phyloP scores from a whole-genome alignment of 2,329 filamentous ascomycete species.

The Apiospora sp. region DNA sequence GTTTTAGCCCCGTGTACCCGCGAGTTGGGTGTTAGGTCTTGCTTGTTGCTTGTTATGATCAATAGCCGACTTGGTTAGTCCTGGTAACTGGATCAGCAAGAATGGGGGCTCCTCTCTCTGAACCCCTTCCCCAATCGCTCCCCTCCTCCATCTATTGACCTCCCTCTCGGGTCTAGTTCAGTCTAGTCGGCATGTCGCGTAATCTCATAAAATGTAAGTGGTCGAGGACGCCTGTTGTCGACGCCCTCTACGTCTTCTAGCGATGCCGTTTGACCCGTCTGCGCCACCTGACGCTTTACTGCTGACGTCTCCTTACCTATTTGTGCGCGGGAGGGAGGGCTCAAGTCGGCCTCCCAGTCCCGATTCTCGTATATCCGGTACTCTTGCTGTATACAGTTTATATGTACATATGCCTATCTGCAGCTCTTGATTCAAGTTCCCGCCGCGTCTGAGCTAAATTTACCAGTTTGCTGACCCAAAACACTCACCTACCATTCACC shows the following conservation, averaged over 20 bases:
- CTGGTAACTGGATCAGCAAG: neutral
- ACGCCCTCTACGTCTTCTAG: neutral
- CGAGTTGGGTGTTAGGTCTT: neutral
- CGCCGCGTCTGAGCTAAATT: constrained; percentile 12
- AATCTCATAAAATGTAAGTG: neutral
- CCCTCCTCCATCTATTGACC: neutral
- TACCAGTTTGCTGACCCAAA: neutral
- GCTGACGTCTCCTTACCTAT: constrained; percentile 1
- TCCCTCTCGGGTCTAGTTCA: neutral
- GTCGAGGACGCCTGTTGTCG: neutral
- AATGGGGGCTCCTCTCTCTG: neutral
- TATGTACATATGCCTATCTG: neutral
- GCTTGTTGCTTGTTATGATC: neutral
- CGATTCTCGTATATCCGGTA: neutral
- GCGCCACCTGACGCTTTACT: neutral
- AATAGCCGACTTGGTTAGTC: neutral
- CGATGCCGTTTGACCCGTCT: constrained; percentile 6
- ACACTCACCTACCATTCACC: neutral
- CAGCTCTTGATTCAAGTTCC: constrained; percentile 22
- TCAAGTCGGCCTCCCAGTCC: neutral
- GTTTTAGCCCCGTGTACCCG: neutral
- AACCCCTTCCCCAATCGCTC: neutral
- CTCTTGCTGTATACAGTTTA: neutral
- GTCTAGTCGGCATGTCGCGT: neutral
- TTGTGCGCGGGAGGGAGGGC: neutral